These are phyloP conservation scores for Zanthoxylum bungeanum DNA, from an alignment of 345 rosid species.

Conservation along the genomic window DNA sequence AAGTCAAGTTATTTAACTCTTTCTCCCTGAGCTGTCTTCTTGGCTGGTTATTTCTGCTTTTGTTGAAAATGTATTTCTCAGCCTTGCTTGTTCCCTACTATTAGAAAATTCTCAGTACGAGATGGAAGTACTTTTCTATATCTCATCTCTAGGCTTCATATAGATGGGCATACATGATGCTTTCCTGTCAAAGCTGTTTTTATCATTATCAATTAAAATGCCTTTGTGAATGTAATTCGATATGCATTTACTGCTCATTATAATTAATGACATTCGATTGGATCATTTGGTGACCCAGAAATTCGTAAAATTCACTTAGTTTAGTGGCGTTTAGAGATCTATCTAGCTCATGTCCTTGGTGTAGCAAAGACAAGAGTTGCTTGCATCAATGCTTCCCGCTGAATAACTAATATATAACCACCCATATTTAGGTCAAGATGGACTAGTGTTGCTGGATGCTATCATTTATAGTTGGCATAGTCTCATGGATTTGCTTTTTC, in stretches of 20 bases:
- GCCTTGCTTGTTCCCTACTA: not conserved
- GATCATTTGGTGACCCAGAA: not conserved
- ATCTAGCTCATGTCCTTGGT: not conserved
- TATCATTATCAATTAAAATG: not conserved
- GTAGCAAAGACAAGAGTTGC: not conserved
- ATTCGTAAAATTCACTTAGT: not conserved
- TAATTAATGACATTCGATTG: not conserved
- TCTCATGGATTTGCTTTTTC: slow-evolving; percentile 4
- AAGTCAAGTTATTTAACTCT: slow-evolving; percentile 9
- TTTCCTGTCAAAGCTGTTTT: not conserved
- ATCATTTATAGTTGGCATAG: not conserved
- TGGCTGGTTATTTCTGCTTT: not conserved
- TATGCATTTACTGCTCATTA: not conserved
- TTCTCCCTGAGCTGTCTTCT: not conserved
- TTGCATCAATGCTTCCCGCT: not conserved
- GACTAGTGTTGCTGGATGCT: not conserved
- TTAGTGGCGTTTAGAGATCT: not conserved
- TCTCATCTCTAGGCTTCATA: not conserved
- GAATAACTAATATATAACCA: not conserved
- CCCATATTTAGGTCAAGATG: not conserved
- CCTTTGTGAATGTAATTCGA: not conserved
- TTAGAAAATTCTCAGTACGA: not conserved
- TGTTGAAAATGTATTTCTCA: not conserved
- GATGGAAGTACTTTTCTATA: not conserved
- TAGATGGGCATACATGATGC: not conserved